Evolutionary conservation across 768 basidiomycete genomes (phyloP).

Genomic region (Podaxis pistillaris): DNA sequence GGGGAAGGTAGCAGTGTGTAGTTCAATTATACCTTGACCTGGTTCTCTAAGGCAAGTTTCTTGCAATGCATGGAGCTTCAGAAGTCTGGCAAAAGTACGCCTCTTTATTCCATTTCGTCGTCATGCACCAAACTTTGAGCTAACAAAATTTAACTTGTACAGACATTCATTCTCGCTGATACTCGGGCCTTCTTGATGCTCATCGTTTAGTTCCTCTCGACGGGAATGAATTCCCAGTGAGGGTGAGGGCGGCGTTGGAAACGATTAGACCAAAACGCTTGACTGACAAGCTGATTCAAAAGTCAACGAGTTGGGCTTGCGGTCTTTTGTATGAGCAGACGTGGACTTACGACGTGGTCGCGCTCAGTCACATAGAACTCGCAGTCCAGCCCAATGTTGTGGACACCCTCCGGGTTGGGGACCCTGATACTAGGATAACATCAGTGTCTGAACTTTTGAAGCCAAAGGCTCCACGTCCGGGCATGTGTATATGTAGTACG

Average conservation of each 20-base stretch:
- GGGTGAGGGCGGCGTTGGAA: not conserved
- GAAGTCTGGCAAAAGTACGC: no score
- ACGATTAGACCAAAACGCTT: conserved; percentile 1
- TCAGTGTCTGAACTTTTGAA: not conserved
- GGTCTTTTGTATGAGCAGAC: not conserved
- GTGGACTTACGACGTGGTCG: not conserved
- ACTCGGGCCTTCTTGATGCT: not conserved
- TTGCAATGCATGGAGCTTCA: no score
- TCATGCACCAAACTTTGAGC: no score
- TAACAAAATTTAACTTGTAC: no score
- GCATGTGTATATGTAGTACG: not conserved
- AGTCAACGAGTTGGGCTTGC: not conserved
- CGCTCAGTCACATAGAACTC: not conserved
- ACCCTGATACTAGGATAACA: not conserved
- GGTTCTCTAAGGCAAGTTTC: no score
- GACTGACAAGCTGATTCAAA: not conserved
- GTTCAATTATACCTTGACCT: no score
- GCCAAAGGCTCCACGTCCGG: not conserved
- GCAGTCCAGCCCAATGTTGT: not conserved
- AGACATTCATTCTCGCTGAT: no score
- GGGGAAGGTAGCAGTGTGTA: no score
- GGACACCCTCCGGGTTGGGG: not conserved
- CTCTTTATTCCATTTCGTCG: no score
- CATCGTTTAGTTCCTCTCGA: not conserved
- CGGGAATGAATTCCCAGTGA: conserved; percentile 6